Base-by-base conservation (phyloP, 495 filamentous ascomycete genomes). In the Opeltia flavorubescens region DNA sequence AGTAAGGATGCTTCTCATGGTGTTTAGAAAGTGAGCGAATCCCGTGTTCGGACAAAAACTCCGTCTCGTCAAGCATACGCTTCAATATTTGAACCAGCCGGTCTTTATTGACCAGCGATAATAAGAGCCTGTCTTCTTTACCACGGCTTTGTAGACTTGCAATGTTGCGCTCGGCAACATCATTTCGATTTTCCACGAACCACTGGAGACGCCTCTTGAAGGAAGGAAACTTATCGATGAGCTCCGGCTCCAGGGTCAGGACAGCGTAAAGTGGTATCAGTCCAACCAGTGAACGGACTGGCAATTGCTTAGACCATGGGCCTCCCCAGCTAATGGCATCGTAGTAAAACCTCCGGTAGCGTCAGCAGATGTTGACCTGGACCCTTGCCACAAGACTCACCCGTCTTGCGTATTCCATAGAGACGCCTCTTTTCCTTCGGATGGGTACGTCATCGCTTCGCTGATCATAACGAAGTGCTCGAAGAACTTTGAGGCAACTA, bases 401-500 rank as follows among this genome's bases (percentile, higher is more conserved):
- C 83, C 83, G 53, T 96, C 89, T 47, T 91, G 71, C 12, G 95
- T 87, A 52, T 94, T 95, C 89, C 89, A 96, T 2, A 96, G 67
- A 20, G 87, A 93, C 50, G 83, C 76, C 48, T 86, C 82, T 59
- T 86, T 80, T 35, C 76, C 77, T 5, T 82, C 86, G 46, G 75
- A 71, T 17, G 84, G 77, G 65, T 83, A 94, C 3, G 89, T 94
- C 89, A 96, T 95, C 26, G 89, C 89, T 69, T 96, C 89, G 60
- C 84, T 91, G 59, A 95, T 96, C 55, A 95, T 80, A 52, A 96
- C 81, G 64, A 96, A 96, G 59, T 96, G 89, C 63, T 96, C 89
- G 57, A 96, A 96, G 71, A 95, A 96, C 61, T 96, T 96, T 40
- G 85, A 89, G 1, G 89, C 89, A 66, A 96, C 35, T 39, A 21